These are phyloP conservation scores for Pisolithus tinctorius DNA, from an alignment of 768 basidiomycete genomes.

Conservation along the genomic window DNA sequence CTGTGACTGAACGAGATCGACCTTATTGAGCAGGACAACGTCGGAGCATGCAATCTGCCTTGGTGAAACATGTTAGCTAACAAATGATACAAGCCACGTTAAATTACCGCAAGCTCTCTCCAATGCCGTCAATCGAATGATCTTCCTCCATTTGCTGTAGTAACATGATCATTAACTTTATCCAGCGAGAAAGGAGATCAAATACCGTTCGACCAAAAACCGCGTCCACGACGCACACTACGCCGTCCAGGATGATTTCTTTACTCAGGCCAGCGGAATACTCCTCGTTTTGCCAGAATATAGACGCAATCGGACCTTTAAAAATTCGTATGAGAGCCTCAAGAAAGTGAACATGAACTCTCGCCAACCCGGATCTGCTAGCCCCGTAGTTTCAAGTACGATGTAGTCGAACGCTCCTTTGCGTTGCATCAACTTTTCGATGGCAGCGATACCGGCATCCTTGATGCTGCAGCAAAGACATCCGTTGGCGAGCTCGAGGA, in stretches of 20 bases:
- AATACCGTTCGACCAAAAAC: slow-evolving; percentile 63
- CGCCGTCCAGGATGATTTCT: slow-evolving; percentile 78
- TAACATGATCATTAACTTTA: neutral
- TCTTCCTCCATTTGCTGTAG: slow-evolving; percentile 83
- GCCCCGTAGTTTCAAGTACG: slow-evolving; percentile 89
- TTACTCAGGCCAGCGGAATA: slow-evolving; percentile 59
- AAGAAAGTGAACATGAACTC: neutral
- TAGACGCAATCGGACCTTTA: slow-evolving; percentile 75
- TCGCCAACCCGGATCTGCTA: slow-evolving; percentile 83
- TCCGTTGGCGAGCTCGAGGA: slow-evolving; percentile 91
- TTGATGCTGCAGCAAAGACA: slow-evolving; percentile 99
- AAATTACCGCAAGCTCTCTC: slow-evolving; percentile 73
- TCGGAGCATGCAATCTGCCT: slow-evolving; percentile 95
- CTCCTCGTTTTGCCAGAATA: slow-evolving; percentile 87
- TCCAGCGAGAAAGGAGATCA: slow-evolving; percentile 25
- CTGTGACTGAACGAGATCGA: slow-evolving; percentile 54
- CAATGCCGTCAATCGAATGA: slow-evolving; percentile 52
- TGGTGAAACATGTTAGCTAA: slow-evolving; percentile 1
- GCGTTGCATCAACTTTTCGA: slow-evolving; percentile 83
- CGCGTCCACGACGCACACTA: slow-evolving; percentile 89
- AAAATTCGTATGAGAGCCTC: neutral
- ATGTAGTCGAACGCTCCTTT: slow-evolving; percentile 94
- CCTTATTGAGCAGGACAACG: slow-evolving; percentile 88
- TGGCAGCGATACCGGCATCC: slow-evolving; percentile 87
- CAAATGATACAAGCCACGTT: neutral